Evolutionary conservation across 495 filamentous ascomycete genomes (phyloP), one percentile per base, ranked within the genome.

Genomic region (Parmelia sp.): DNA sequence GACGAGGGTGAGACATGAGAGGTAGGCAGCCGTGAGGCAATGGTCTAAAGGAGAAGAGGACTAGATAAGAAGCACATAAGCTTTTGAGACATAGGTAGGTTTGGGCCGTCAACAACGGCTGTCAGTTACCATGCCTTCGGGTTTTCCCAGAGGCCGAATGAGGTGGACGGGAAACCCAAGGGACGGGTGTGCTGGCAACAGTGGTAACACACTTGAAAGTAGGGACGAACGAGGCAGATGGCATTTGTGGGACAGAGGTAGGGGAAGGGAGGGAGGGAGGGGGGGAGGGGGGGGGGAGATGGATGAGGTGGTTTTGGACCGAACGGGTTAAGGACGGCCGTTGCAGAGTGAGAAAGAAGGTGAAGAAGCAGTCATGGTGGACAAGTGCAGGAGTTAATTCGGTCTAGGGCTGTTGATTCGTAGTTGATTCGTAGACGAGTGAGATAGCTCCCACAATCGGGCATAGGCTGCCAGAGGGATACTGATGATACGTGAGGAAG

Each of bases 1-100:
- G 27, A 40, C 21, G 33, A 58, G 56, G 56, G 33, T 37, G 33
- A 58, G 56, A 58, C 56, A 58, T 29, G 56, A 25, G 17, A 58
- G 56, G 56, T 19, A 58, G 33, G 56, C 56, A 23, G 33, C 33
- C 37, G 33, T 58, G 56, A 58, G 23, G 37, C 37, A 36, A 58
- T 23, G 27, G 56, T 37, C 49, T 29, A 31, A 29, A 23, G 15
- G 31, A 39, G 56, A 58, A 37, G 21, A 23, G 29, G 56, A 39
- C 21, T 36, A 58, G 35, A 23, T 36, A 31, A 58, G 56, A 40
- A 58, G 33, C 2, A 58, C 3, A 58, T 58, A 58, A 49, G 21
- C 7, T 25, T 27, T 49, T 49, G 45, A 37, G 56, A 58, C 35
- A n/a, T n/a, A n/a, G n/a, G n/a, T 21, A 36, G 49, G 7, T 19